A percentile compares a stretch with the other conserved stretches of the same genome.
These are phyloP conservation scores for Acrasis kona DNA, from an alignment of 78 protist species.

Conservation along the genomic window DNA sequence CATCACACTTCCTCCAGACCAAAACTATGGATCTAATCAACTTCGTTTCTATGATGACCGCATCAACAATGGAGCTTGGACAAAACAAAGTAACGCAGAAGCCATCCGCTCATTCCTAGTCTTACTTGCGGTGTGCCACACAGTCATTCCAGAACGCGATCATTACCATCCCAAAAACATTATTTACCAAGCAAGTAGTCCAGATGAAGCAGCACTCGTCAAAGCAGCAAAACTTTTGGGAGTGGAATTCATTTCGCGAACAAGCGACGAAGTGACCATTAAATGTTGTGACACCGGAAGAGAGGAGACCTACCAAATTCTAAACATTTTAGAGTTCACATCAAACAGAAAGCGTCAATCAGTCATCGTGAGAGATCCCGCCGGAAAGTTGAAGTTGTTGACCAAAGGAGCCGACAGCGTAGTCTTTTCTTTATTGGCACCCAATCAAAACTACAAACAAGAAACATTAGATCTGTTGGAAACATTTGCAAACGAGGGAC, in stretches of 20 bases:
- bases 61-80: not conserved
- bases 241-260: conserved; percentile 30
- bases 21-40: not conserved
- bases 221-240: conserved; percentile 51
- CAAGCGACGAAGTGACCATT: not conserved
- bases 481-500: conserved; percentile 58
- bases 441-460: not conserved
- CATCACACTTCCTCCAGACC: not conserved
- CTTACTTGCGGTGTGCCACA: conserved; percentile 50
- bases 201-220: conserved; percentile 87
- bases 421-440: conserved; percentile 12
- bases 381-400: conserved; percentile 31
- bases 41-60: conserved; percentile 1
- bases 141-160: conserved; percentile 13
- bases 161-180: not conserved
- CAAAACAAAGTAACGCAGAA: not conserved
- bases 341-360: conserved; percentile 84
- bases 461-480: conserved; percentile 6
- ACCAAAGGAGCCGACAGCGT: conserved; percentile 80
- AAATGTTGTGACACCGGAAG: not conserved
- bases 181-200: conserved; percentile 68
- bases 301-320: conserved; percentile 34
- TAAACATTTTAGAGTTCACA: conserved; percentile 68
- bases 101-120: not conserved
- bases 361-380: conserved; percentile 44